phyloP scores from a whole-genome alignment of 1,284 basidiomycete species.

The Malassezia vespertilionis region DNA sequence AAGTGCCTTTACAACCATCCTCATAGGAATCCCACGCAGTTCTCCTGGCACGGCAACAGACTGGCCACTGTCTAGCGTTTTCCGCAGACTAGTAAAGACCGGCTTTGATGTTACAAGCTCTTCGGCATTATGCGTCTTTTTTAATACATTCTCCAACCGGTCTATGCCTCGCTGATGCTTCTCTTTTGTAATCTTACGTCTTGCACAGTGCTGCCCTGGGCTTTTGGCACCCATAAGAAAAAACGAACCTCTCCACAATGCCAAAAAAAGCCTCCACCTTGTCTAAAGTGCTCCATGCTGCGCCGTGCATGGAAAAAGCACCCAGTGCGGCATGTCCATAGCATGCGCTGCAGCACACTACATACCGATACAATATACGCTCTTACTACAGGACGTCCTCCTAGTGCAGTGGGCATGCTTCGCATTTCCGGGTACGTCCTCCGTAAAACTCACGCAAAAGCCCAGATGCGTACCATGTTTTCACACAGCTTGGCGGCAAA shows the following conservation, averaged over 20 bases:
- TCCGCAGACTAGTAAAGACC: neutral
- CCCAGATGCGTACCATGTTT: constrained; percentile 49
- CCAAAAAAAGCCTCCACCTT: too few species aligned
- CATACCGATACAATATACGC: constrained; percentile 63
- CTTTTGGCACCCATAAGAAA: too few species aligned
- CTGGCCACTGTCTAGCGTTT: constrained; percentile 4
- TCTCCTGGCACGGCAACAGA: neutral
- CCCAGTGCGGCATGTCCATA: too few species aligned
- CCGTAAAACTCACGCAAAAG: neutral
- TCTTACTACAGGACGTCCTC: constrained; percentile 69
- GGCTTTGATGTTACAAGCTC: constrained; percentile 2
- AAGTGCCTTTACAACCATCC: constrained; percentile 11
- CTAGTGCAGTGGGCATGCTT: constrained; percentile 67
- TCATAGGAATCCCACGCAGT: constrained; percentile 13
- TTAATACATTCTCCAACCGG: neutral
- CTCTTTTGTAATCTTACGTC: too few species aligned
- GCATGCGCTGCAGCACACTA: neutral
- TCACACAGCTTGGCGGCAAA: constrained; percentile 53
- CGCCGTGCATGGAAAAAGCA: too few species aligned
- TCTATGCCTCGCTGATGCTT: too few species aligned
- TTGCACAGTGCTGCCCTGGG: too few species aligned
- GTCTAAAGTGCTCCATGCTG: too few species aligned
- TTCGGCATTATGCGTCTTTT: constrained; percentile 1
- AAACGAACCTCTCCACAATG: too few species aligned
- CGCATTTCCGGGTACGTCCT: constrained; percentile 60